Evolutionary conservation across 78 protist species (phyloP).

Genomic region (Dictyostelium citrinum): DNA sequence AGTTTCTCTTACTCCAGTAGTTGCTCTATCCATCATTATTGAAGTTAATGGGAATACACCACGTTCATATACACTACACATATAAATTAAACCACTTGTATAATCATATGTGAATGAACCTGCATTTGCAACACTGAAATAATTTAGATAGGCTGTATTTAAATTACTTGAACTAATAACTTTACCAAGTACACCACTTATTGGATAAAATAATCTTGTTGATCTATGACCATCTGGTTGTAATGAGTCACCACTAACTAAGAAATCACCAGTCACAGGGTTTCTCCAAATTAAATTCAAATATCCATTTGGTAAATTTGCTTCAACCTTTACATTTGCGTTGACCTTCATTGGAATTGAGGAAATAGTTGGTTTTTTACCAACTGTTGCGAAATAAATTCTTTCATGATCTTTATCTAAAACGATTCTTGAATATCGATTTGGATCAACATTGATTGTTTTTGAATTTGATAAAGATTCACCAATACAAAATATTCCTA

Average conservation of each 20-base stretch:
- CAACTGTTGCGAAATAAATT: neutral
- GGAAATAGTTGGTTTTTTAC: neutral
- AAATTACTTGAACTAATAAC: neutral
- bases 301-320: neutral
- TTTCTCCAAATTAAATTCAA: neutral
- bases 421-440: neutral
- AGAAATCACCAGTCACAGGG: neutral
- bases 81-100: neutral
- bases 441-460: neutral
- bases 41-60: neutral
- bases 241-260: neutral
- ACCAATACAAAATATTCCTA: neutral
- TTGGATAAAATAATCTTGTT: neutral
- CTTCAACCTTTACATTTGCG: neutral
- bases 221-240: neutral
- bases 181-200: neutral
- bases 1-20: neutral
- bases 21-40: neutral
- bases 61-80: constrained; percentile 15
- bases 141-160: neutral
- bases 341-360: neutral
- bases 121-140: neutral
- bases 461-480: neutral
- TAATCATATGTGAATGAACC: neutral
- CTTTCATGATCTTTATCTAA: neutral